Conservation (phyloP, 2,329 filamentous ascomycete species). For the Celoporthe dispersa region DNA sequence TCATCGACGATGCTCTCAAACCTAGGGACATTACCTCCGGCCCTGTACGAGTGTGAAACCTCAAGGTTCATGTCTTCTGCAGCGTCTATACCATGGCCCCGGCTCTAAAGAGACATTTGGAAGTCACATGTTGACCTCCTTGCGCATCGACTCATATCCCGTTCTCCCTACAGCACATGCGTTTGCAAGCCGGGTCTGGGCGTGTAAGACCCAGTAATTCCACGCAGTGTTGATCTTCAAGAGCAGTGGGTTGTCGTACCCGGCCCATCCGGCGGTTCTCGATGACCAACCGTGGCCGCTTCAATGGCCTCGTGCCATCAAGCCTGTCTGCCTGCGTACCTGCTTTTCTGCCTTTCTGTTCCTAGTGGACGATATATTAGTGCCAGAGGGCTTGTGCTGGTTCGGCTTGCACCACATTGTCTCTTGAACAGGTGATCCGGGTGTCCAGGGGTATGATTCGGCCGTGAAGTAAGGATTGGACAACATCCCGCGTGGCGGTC, state of each 20-base stretch:
- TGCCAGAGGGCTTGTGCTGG: neutral
- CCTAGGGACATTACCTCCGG: slow-evolving; percentile 1
- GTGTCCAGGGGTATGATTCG: neutral
- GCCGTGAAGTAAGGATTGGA: neutral
- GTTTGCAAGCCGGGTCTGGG: neutral
- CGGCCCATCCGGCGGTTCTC: neutral
- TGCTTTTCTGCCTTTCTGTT: neutral
- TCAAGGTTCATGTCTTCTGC: neutral
- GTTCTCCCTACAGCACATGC: neutral
- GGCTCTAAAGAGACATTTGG: neutral
- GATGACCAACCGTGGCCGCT: neutral
- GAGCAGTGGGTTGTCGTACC: slow-evolving; percentile 10
- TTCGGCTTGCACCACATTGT: slow-evolving; percentile 20
- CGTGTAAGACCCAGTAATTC: neutral
- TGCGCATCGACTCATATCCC: neutral
- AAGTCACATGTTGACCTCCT: neutral
- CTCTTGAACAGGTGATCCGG: slow-evolving; percentile 22
- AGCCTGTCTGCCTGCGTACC: neutral
- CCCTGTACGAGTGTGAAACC: neutral
- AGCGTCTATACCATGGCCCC: neutral
- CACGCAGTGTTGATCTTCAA: neutral
- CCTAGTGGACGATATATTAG: neutral
- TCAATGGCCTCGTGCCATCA: neutral
- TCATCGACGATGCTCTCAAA: neutral
- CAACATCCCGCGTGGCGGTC: slow-evolving; percentile 26